Evolutionary conservation across 805 yeast species (phyloP).

Genomic region (fission yeast (Schizosaccharomyces pombe)): DNA sequence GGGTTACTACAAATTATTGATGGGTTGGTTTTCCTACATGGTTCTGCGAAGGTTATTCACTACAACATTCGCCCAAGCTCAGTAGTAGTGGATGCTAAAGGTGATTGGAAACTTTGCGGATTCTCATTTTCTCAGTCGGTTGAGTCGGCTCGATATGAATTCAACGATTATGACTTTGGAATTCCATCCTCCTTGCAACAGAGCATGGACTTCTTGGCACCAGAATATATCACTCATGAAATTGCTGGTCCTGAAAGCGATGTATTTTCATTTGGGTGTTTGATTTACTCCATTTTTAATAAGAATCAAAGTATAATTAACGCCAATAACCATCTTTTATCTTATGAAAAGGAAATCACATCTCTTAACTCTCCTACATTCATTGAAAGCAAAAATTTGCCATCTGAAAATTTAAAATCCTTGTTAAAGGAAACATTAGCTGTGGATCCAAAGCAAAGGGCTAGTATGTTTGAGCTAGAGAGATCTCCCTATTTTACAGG

Average conservation of each 20-base stretch:
- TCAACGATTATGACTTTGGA: slow-evolving; percentile 53
- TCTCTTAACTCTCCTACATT: slow-evolving; percentile 9
- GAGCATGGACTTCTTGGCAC: slow-evolving; percentile 57
- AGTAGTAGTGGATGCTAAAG: slow-evolving; percentile 45
- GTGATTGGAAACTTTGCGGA: slow-evolving; percentile 87
- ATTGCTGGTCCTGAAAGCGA: slow-evolving; percentile 47
- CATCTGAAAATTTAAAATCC: slow-evolving; percentile 30
- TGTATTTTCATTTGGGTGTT: slow-evolving; percentile 59
- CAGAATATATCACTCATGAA: slow-evolving; percentile 52
- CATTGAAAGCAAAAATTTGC: slow-evolving; percentile 5
- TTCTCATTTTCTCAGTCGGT: slow-evolving; percentile 29
- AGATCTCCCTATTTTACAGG: slow-evolving; percentile 58
- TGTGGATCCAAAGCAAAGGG: slow-evolving; percentile 33
- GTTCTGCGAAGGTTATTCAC: slow-evolving; percentile 50
- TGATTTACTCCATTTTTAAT: slow-evolving; percentile 44
- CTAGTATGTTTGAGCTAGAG: slow-evolving; percentile 42
- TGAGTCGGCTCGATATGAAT: slow-evolving; percentile 29
- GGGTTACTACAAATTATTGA: slow-evolving; percentile 61
- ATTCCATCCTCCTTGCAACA: slow-evolving; percentile 50
- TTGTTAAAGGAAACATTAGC: slow-evolving; percentile 31
- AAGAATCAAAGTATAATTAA: slow-evolving; percentile 24
- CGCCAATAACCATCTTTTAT: slow-evolving; percentile 28
- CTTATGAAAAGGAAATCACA: slow-evolving; percentile 18
- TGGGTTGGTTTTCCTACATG: slow-evolving; percentile 65
- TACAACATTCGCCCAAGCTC: slow-evolving; percentile 57